A percentile compares a stretch with the other conserved stretches of the same genome.
Evolutionary conservation across 2,329 filamentous ascomycete genomes (phyloP).

Genomic region (Fusarium coicis): DNA sequence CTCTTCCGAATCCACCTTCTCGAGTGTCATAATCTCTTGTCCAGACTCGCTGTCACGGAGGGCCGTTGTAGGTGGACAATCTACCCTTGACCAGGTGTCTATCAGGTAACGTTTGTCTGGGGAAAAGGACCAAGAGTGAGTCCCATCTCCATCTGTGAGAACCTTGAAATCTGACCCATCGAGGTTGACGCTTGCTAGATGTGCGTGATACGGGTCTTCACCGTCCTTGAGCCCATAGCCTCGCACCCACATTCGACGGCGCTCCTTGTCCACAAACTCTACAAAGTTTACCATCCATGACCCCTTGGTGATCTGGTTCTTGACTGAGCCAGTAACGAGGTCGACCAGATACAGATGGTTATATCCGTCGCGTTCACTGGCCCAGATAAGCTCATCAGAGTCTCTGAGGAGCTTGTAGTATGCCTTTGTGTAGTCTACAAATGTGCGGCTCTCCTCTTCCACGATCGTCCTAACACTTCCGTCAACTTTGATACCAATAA

Average conservation of each 20-base stretch:
- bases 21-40: conserved; percentile 23
- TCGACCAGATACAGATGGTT: conserved; percentile 45
- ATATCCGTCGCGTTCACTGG: conserved; percentile 45
- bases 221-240: conserved; percentile 30
- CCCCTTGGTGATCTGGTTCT: conserved; percentile 43
- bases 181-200: conserved; percentile 41
- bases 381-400: conserved; percentile 43
- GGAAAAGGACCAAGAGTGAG: conserved; percentile 41
- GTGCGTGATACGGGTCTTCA: conserved; percentile 44
- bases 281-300: conserved; percentile 41
- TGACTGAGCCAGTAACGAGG: conserved; percentile 17
- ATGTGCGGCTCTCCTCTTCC: conserved; percentile 43
- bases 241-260: conserved; percentile 34
- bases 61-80: conserved; percentile 30
- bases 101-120: conserved; percentile 34
- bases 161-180: conserved; percentile 42
- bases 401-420: conserved; percentile 13
- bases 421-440: conserved; percentile 41
- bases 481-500: conserved; percentile 24
- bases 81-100: conserved; percentile 45
- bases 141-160: conserved; percentile 44
- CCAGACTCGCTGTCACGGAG: conserved; percentile 38
- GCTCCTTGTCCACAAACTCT: conserved; percentile 34
- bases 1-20: conserved; percentile 4
- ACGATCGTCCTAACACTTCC: conserved; percentile 35